phyloP scores from a whole-genome alignment of 2,329 filamentous ascomycete genomes.

The Rachicladosporium sp. region DNA sequence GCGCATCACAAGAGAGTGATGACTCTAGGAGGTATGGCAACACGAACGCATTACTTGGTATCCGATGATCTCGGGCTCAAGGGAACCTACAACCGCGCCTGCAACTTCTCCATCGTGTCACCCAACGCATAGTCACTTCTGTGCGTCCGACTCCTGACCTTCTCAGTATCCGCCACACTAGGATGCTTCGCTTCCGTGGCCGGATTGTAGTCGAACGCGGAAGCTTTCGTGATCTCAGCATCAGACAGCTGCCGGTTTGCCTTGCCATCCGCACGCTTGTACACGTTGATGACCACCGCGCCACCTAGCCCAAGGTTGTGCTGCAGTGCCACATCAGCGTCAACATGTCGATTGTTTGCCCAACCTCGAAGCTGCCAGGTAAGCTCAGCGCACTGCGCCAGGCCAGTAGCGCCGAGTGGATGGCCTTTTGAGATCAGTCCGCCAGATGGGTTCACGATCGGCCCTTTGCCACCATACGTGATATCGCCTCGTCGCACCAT shows the following conservation, averaged over 20 bases:
- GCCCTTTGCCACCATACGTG: slow-evolving; percentile 66
- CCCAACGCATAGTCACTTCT: slow-evolving; percentile 61
- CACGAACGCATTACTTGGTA: no score
- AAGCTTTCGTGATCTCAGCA: slow-evolving; percentile 51
- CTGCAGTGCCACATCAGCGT: slow-evolving; percentile 65
- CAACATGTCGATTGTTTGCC: slow-evolving; percentile 76
- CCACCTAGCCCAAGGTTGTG: slow-evolving; percentile 89
- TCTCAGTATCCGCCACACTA: slow-evolving; percentile 60
- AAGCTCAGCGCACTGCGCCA: slow-evolving; percentile 85
- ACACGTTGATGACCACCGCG: slow-evolving; percentile 80
- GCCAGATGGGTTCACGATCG: slow-evolving; percentile 82
- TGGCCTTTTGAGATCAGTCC: slow-evolving; percentile 92
- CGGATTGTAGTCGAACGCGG: slow-evolving; percentile 76
- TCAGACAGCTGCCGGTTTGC: slow-evolving; percentile 48
- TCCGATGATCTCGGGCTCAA: no score
- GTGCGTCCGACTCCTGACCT: slow-evolving; percentile 56
- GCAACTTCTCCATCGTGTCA: slow-evolving; percentile 60
- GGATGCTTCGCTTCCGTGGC: slow-evolving; percentile 81
- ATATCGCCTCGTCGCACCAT: slow-evolving; percentile 79
- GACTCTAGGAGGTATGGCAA: no score
- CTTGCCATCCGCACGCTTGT: slow-evolving; percentile 68
- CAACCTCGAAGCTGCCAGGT: slow-evolving; percentile 81
- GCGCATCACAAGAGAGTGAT: no score
- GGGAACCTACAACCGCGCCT: slow-evolving; percentile 47
- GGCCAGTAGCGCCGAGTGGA: slow-evolving; percentile 77